Percentiles rank a stretch among this genome's conserved stretches.
Evolutionary conservation across 805 yeast species (phyloP).

Genomic region (Yamadazyma sp.): DNA sequence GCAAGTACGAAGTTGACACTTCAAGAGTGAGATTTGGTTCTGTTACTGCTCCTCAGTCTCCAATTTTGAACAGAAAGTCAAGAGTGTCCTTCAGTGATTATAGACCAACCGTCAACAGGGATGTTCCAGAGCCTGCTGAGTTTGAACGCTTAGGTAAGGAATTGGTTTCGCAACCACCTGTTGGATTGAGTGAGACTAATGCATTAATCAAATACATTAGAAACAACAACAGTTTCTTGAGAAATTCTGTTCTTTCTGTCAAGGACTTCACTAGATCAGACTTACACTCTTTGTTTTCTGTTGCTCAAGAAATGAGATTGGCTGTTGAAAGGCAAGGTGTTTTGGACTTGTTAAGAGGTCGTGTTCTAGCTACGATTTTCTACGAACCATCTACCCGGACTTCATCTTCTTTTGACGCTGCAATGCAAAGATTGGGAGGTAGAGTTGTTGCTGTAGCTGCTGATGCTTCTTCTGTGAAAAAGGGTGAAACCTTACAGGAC

Average conservation of each 20-base stretch:
- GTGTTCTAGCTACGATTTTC: conserved; percentile 90
- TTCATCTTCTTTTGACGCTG: conserved; percentile 95
- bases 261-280: conserved; percentile 84
- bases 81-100: conserved; percentile 35
- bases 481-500: conserved; percentile 98
- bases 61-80: conserved; percentile 36
- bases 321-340: conserved; percentile 97
- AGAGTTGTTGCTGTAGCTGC: conserved; percentile 87
- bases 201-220: conserved; percentile 78
- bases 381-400: conserved; percentile 99
- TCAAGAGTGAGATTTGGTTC: conserved; percentile 46
- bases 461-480: conserved; percentile 88
- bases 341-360: conserved; percentile 84
- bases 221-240: conserved; percentile 83
- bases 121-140: conserved; percentile 39
- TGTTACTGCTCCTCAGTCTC: conserved; percentile 36
- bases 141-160: conserved; percentile 59
- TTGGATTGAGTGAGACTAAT: conserved; percentile 72
- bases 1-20: conserved; percentile 50
- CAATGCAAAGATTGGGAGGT: conserved; percentile 99
- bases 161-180: conserved; percentile 69
- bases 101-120: conserved; percentile 39
- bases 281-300: conserved; percentile 88
- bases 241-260: conserved; percentile 86
- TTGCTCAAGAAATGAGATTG: conserved; percentile 96